phyloP scores from a whole-genome alignment of 169 alveolate genomes.

The Plasmodium cynomolgi region DNA sequence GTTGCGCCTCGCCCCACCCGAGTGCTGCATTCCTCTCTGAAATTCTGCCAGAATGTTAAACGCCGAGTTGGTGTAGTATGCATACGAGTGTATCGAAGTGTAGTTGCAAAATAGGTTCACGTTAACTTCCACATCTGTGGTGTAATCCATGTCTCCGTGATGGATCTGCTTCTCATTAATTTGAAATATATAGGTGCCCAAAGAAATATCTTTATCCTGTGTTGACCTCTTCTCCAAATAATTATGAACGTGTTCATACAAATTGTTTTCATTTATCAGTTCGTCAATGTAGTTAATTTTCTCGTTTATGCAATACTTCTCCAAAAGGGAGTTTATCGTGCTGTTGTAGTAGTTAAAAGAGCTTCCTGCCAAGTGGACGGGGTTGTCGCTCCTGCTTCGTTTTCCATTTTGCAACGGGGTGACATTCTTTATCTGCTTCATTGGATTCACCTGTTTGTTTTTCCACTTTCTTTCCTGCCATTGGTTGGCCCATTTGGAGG shows the following conservation, averaged over 20 bases:
- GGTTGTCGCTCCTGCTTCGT: neutral
- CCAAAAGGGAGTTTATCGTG: constrained; percentile 23
- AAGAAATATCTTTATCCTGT: constrained; percentile 6
- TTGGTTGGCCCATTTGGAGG: neutral
- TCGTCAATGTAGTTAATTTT: constrained; percentile 40
- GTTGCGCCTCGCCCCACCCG: neutral
- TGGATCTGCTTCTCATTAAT: constrained; percentile 21
- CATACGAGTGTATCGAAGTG: constrained; percentile 65
- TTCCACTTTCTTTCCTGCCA: neutral
- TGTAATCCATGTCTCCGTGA: neutral
- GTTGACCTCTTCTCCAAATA: constrained; percentile 5
- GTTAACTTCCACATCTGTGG: constrained; percentile 23
- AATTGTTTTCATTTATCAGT: constrained; percentile 16
- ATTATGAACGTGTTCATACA: constrained; percentile 28
- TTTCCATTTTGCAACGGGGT: neutral
- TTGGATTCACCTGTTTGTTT: neutral
- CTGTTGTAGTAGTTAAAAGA: constrained; percentile 36
- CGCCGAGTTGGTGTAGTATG: constrained; percentile 40
- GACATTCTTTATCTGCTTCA: neutral
- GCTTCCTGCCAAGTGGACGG: neutral
- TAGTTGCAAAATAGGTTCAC: constrained; percentile 58
- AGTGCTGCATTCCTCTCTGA: neutral
- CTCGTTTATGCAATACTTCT: constrained; percentile 58
- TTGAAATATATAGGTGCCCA: constrained; percentile 31
- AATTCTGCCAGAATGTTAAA: constrained; percentile 46